Evolutionary conservation across 73 alveolate genomes (phyloP).

Genomic region (Symbiodinium natans): DNA sequence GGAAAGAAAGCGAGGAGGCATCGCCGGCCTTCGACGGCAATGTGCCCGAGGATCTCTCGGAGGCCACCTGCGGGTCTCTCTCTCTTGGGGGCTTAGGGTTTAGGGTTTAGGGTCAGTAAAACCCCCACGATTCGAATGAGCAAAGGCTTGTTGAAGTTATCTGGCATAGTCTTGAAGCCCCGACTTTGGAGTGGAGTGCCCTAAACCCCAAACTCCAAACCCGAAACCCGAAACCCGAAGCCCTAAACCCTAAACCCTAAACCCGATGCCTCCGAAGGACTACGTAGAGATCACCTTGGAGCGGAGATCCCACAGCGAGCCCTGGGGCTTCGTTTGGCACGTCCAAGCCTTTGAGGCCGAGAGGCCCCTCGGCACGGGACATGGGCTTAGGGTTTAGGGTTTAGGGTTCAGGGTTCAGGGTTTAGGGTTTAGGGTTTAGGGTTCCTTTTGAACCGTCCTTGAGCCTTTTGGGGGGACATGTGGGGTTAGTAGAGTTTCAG

Average conservation of each 20-base stretch:
- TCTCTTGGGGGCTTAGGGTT: no score
- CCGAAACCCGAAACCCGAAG: no score
- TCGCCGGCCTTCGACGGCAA: background rate
- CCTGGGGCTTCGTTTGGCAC: conserved; percentile 89
- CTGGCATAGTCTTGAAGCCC: no score
- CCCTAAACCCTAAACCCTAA: background rate
- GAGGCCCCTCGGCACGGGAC: background rate
- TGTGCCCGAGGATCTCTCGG: background rate
- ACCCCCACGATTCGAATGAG: no score
- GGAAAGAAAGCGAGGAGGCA: background rate
- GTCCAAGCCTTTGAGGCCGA: conserved; percentile 78
- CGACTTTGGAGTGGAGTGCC: no score
- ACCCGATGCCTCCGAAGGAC: conserved; percentile 17
- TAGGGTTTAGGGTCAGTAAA: no score
- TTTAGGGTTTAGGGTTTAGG: no score
- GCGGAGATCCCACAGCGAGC: background rate
- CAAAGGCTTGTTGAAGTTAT: no score
- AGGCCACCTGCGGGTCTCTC: background rate
- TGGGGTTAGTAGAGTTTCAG: background rate
- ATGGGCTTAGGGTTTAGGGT: background rate
- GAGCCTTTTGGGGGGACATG: background rate
- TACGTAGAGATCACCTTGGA: conserved; percentile 61
- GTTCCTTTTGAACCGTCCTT: no score
- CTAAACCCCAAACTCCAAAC: no score
- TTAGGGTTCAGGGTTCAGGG: background rate